Evolutionary conservation across 2,329 filamentous ascomycete species (phyloP), one percentile per base, ranked within the genome.

Genomic region (Phymatotrichopsis omnivora): DNA sequence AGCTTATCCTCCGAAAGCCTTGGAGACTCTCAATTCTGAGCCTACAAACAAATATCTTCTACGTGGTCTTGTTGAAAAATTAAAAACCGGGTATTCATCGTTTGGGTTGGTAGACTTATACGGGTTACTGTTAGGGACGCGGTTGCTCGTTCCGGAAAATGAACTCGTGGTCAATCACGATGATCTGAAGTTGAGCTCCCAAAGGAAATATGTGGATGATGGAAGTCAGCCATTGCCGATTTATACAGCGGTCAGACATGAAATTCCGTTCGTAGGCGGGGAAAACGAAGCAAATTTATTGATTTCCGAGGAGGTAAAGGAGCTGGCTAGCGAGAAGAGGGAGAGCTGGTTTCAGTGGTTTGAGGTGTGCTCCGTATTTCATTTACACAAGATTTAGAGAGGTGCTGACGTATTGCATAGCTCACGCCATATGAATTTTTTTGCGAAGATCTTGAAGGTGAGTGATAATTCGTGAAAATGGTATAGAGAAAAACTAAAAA

Each of bases 341-440:
- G 55, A 59, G 19, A 73, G 85, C 2, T 96, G 87, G 84, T 98
- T 96, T 58, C 89, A 98, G 58, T 96, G 91, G 89, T 95, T 91
- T 56, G 91, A 98, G 60, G 82, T 89, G n/a, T n/a, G n/a, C n/a
- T n/a, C 58, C 12, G 17, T n/a, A n/a, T n/a, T n/a, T n/a, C n/a
- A n/a, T n/a, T n/a, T n/a, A n/a, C n/a, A n/a, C n/a, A n/a, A n/a
- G n/a, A n/a, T n/a, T n/a, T n/a, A n/a, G n/a, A n/a, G n/a, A n/a
- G n/a, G n/a, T n/a, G n/a, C n/a, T n/a, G n/a, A n/a, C n/a, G n/a
- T n/a, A n/a, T n/a, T n/a, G n/a, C n/a, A n/a, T n/a, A 29, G n/a
- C n/a, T n/a, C 22, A 56, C 52, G 4, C 53, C 53, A 16, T 56
- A 46, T 28, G 53, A 56, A 24, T 28, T 56, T 14, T 56, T 53